Percentiles rank a stretch among this genome's conserved stretches.
Conservation (phyloP, 1,284 basidiomycete species). For the Moniliella sp. region DNA sequence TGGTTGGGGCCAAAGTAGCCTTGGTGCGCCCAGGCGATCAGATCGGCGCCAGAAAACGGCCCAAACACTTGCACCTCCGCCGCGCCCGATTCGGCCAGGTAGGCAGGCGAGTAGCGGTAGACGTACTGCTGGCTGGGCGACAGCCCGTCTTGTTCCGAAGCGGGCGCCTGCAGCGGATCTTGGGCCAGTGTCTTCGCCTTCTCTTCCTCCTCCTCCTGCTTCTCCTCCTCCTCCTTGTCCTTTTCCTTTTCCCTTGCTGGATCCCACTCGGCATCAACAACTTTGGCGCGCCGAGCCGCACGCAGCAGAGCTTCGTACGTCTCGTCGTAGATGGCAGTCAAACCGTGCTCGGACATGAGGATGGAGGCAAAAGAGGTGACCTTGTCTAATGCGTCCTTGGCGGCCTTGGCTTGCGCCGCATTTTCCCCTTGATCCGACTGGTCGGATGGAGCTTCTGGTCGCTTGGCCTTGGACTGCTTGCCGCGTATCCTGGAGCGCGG, state of each 20-base stretch:
- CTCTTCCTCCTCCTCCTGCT: background rate
- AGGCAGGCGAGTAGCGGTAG: slow-evolving; percentile 24
- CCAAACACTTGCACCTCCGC: slow-evolving; percentile 19
- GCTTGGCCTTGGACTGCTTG: background rate
- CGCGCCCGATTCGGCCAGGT: slow-evolving; percentile 14
- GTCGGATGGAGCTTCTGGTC: background rate
- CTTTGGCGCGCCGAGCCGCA: slow-evolving; percentile 14
- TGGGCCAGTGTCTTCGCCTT: background rate
- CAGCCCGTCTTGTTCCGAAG: slow-evolving; percentile 1
- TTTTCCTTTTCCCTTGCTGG: slow-evolving; percentile 9
- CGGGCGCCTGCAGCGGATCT: background rate
- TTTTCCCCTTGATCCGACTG: background rate
- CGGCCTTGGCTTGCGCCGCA: slow-evolving; percentile 1
- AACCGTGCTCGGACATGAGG: slow-evolving; percentile 22
- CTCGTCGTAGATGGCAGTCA: slow-evolving; percentile 26
- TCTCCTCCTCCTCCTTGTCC: background rate
- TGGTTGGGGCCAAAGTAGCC: slow-evolving; percentile 24
- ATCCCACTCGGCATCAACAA: slow-evolving; percentile 24
- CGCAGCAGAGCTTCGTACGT: slow-evolving; percentile 21
- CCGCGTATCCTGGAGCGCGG: slow-evolving; percentile 39
- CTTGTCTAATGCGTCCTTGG: slow-evolving; percentile 8
- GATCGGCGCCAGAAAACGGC: slow-evolving; percentile 11
- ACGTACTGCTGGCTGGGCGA: slow-evolving; percentile 8
- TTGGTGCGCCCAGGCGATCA: slow-evolving; percentile 14
- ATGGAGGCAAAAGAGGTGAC: slow-evolving; percentile 19